A percentile compares a stretch with the other conserved stretches of the same genome.
Evolutionary conservation across 108 stramenopile species (phyloP).

Genomic region (Hondaea fermentalgiana): DNA sequence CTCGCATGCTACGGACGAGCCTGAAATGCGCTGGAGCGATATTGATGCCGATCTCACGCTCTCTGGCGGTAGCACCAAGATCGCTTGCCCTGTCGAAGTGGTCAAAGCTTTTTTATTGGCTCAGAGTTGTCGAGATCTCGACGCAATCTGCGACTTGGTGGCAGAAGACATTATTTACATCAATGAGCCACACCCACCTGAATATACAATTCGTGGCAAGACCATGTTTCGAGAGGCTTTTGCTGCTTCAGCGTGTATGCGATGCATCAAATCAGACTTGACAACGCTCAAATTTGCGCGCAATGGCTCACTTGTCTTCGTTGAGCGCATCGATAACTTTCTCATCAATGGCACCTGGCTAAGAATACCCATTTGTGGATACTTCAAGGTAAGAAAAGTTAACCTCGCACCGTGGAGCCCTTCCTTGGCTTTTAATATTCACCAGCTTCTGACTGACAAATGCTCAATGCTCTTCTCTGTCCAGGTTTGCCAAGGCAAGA

Average conservation of each 20-base stretch:
- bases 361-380: background rate
- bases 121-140: background rate
- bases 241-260: background rate
- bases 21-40: too few species aligned
- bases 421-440: background rate
- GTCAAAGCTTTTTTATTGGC: background rate
- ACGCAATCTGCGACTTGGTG: background rate
- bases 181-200: background rate
- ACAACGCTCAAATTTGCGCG: background rate
- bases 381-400: background rate
- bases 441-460: background rate
- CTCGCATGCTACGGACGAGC: too few species aligned
- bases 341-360: background rate
- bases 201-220: background rate
- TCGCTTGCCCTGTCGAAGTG: background rate
- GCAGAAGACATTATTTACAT: background rate
- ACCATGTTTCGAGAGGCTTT: background rate
- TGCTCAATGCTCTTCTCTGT: background rate
- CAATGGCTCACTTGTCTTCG: background rate
- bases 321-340: background rate
- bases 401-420: background rate
- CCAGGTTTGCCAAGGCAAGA: background rate
- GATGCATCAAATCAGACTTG: background rate
- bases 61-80: too few species aligned
- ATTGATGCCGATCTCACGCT: too few species aligned